Evolutionary conservation across 768 basidiomycete genomes (phyloP), one percentile per base, ranked within the genome.

Genomic region (Lactarius tabidus): DNA sequence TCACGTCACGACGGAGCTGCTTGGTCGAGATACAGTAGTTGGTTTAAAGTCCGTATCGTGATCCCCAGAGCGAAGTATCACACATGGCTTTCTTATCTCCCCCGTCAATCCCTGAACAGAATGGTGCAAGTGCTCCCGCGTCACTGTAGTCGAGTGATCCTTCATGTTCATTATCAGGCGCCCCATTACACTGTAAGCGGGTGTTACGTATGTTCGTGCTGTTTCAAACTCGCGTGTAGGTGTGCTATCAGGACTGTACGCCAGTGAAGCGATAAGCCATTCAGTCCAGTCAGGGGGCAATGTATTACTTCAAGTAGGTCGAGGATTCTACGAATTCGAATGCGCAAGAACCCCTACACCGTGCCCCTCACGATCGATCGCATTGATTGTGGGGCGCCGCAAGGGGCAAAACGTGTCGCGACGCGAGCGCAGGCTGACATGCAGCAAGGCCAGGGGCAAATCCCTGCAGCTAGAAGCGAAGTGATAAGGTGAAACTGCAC

Each of bases 1-100:
- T 63, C 73, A 74, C 67, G 48, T 72, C 29, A 59, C 60, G 45
- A 74, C 75, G n/a, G 72, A 69, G 57, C 10, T 61, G 3, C 67
- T 75, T 38, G 75, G 75, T 9, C 70, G 66, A 54, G 75, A 75
- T 61, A 69, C 68, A 23, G 75, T 76, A 6, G 39, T 75, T 33
- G 72, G 72, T 10, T 56, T 75, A 60, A 70, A 69, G 56, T 23
- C 62, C 36, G 52, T 58, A 35, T 54, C 45, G 39, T 69, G 41
- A 67, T n/a, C 23, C 10, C 8, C 23, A 10, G 12, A n/a, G 33
- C 23, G 9, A 31, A 35, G 41, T 4, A 38, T 52, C 39, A 29
- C 17, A 38, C 23, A 14, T 23, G 35, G 36, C 39, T 36, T 35
- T 59, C 59, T 39, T 45, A 51, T 31, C 26, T 57, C 31, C 14